Evolutionary conservation across 257 asterid genomes (phyloP).

Genomic region (Linderniella brevidens): DNA sequence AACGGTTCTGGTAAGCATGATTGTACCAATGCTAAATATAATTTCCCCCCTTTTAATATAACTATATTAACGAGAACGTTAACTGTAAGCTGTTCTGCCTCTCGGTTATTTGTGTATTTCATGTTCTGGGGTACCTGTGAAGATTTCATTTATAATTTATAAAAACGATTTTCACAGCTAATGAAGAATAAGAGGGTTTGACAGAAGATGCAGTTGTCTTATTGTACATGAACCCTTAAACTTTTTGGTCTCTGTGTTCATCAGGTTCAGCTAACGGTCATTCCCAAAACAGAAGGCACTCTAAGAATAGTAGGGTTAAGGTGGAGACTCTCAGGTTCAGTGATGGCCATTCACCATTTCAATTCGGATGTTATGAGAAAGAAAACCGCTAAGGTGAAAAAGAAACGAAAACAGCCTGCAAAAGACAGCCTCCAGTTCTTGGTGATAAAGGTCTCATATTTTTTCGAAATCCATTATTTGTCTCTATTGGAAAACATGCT

Average conservation of each 20-base stretch:
- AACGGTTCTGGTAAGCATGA: slow-evolving; percentile 50
- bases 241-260: slow-evolving; percentile 10
- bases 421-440: slow-evolving; percentile 53
- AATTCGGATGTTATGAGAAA: slow-evolving; percentile 38
- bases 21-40: slow-evolving; percentile 6
- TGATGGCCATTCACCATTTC: slow-evolving; percentile 61
- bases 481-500: neutral
- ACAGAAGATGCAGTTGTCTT: too few relatives aligned
- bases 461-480: slow-evolving; percentile 6
- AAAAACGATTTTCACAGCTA: too few relatives aligned
- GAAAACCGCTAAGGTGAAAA: slow-evolving; percentile 39
- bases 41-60: too few relatives aligned
- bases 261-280: slow-evolving; percentile 81
- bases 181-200: too few relatives aligned
- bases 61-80: too few relatives aligned
- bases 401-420: slow-evolving; percentile 31
- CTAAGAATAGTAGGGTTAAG: slow-evolving; percentile 75
- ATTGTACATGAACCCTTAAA: too few relatives aligned
- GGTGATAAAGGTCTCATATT: slow-evolving; percentile 58
- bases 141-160: too few relatives aligned
- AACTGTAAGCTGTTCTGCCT: too few relatives aligned
- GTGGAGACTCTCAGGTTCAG: slow-evolving; percentile 92
- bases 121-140: too few relatives aligned
- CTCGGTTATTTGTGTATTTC: too few relatives aligned
- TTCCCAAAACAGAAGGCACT: slow-evolving; percentile 71